Evolutionary conservation across 2,329 filamentous ascomycete species (phyloP).

Genomic region (Neopestalotiopsis sp.): DNA sequence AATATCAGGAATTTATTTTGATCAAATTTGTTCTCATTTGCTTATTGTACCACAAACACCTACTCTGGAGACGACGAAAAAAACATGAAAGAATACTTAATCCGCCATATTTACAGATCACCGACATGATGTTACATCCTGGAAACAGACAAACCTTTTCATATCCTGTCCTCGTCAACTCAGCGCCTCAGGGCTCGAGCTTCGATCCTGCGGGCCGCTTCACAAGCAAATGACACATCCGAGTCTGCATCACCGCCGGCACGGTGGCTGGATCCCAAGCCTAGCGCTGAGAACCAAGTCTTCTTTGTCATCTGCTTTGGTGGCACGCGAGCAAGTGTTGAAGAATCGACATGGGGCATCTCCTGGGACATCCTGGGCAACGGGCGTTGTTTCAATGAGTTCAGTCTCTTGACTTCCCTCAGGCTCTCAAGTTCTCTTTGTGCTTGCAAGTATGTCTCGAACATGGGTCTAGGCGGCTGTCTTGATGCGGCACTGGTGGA

Average conservation of each 20-base stretch:
- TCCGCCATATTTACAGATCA: neutral
- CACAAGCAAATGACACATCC: conserved; percentile 20
- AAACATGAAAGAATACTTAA: neutral
- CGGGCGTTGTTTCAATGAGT: neutral
- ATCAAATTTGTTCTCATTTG: neutral
- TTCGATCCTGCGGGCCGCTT: conserved; percentile 16
- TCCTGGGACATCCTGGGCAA: neutral
- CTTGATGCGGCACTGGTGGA: neutral
- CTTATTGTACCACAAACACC: neutral
- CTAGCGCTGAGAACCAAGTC: neutral
- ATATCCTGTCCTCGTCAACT: neutral
- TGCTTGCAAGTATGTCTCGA: neutral
- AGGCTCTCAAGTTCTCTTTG: neutral
- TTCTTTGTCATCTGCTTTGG: neutral
- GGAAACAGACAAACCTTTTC: neutral
- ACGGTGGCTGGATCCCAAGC: neutral
- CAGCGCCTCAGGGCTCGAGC: neutral
- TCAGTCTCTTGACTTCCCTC: neutral
- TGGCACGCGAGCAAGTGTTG: neutral
- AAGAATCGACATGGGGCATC: neutral
- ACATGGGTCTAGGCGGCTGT: conserved; percentile 2
- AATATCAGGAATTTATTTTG: neutral
- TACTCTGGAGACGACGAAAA: neutral
- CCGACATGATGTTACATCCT: neutral
- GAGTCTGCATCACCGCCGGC: neutral